These are phyloP conservation scores for Lactifluus pinguis DNA, from an alignment of 768 basidiomycete species.

Conservation along the genomic window DNA sequence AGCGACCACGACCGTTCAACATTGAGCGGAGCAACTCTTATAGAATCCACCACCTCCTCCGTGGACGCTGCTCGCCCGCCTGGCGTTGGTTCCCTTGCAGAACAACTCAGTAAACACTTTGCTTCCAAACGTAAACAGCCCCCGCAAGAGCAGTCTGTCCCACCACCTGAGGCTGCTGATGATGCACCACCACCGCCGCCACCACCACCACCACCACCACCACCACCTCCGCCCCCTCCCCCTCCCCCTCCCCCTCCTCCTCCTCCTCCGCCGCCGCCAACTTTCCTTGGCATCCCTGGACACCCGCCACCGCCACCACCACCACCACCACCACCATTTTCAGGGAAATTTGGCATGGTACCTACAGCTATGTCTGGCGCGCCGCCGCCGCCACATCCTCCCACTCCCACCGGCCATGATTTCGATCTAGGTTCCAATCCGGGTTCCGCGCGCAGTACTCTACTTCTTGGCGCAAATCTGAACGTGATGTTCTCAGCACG, in stretches of 20 bases:
- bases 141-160: conserved; percentile 27
- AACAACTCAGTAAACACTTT: conserved; percentile 54
- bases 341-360: conserved; percentile 25
- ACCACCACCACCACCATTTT: conserved; percentile 33
- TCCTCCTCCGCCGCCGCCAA: conserved; percentile 25
- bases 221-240: conserved; percentile 24
- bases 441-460: conserved; percentile 49
- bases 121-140: conserved; percentile 37
- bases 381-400: conserved; percentile 31
- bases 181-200: conserved; percentile 3
- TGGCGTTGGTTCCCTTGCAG: conserved; percentile 45
- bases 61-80: conserved; percentile 28
- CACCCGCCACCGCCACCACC: conserved; percentile 24
- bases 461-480: conserved; percentile 49
- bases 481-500: conserved; percentile 51
- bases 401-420: conserved; percentile 27
- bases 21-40: conserved; percentile 40
- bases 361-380: conserved; percentile 20
- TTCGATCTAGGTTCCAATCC: conserved; percentile 33
- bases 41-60: conserved; percentile 38
- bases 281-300: conserved; percentile 23
- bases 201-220: conserved; percentile 25
- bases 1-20: conserved; percentile 45
- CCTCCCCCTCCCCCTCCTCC: conserved; percentile 27
- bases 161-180: conserved; percentile 35